These are phyloP conservation scores for Penicillium salamii DNA, from an alignment of 495 filamentous ascomycete genomes.

Conservation along the genomic window DNA sequence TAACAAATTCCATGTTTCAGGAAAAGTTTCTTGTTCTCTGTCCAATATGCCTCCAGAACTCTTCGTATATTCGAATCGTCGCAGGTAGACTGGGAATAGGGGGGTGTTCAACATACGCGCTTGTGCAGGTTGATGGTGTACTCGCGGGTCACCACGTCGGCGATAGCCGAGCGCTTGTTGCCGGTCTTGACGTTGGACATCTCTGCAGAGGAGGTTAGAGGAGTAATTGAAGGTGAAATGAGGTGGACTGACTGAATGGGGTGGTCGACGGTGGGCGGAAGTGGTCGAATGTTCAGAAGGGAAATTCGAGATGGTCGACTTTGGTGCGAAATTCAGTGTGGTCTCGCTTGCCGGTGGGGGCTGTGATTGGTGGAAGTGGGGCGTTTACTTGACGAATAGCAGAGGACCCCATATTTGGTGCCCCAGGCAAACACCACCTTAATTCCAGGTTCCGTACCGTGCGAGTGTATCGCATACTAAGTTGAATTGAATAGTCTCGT, in stretches of 20 bases:
- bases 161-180: conserved; percentile 92
- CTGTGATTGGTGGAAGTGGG: conserved; percentile 24
- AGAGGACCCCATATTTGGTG: neutral
- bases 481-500: too few relatives aligned
- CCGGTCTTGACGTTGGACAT: conserved; percentile 67
- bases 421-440: neutral
- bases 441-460: neutral
- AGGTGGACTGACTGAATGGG: conserved; percentile 39
- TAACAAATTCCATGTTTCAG: conserved; percentile 22
- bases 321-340: conserved; percentile 42
- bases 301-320: conserved; percentile 30
- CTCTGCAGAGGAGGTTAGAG: conserved; percentile 43
- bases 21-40: conserved; percentile 28
- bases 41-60: conserved; percentile 28
- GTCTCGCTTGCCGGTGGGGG: conserved; percentile 40
- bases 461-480: too few relatives aligned
- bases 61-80: conserved; percentile 21
- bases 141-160: conserved; percentile 97
- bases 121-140: conserved; percentile 99
- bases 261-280: conserved; percentile 45
- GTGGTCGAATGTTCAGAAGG: conserved; percentile 37
- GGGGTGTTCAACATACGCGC: conserved; percentile 72
- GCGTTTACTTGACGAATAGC: neutral
- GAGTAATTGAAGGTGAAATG: neutral
- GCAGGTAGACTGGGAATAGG: conserved; percentile 15